A percentile compares a stretch with the other conserved stretches of the same genome.
Conservation (phyloP, 371 early-diverging fungal genomes). For the Rhizopus sp. region DNA sequence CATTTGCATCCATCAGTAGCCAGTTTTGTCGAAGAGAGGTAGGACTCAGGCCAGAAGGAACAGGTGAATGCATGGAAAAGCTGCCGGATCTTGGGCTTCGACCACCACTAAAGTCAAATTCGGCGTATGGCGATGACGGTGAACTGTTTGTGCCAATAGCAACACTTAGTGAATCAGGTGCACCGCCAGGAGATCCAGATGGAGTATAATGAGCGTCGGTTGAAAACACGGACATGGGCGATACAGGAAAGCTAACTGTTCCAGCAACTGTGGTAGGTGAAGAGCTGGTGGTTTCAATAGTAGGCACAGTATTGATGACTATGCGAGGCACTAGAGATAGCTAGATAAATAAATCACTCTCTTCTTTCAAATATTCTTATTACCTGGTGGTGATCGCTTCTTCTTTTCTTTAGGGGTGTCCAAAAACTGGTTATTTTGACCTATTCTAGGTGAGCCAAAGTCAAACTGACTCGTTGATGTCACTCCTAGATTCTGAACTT, state of each 20-base stretch:
- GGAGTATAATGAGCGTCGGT: conserved; percentile 5
- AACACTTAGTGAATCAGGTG: conserved; percentile 20
- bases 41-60: conserved; percentile 18
- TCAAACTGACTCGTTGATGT: conserved; percentile 13
- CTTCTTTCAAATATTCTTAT: not conserved
- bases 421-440: conserved; percentile 9
- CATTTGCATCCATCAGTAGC: conserved; percentile 38
- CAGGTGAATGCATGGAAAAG: conserved; percentile 21
- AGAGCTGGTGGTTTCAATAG: conserved; percentile 1
- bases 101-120: conserved; percentile 16
- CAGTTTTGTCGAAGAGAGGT: conserved; percentile 26
- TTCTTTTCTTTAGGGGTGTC: conserved; percentile 9
- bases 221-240: conserved; percentile 40
- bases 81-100: conserved; percentile 13
- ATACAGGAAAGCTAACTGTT: conserved; percentile 21
- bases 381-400: conserved; percentile 21
- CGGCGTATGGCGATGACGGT: conserved; percentile 23
- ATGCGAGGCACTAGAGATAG: conserved; percentile 35
- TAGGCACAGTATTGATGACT: conserved; percentile 33
- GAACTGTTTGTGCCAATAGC: conserved; percentile 26
- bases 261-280: conserved; percentile 16
- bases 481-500: conserved; percentile 36
- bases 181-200: conserved; percentile 9
- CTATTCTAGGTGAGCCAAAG: conserved; percentile 9
- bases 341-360: not conserved